Conservation (phyloP, 2,329 filamentous ascomycete genomes). For the Nemania abortiva region DNA sequence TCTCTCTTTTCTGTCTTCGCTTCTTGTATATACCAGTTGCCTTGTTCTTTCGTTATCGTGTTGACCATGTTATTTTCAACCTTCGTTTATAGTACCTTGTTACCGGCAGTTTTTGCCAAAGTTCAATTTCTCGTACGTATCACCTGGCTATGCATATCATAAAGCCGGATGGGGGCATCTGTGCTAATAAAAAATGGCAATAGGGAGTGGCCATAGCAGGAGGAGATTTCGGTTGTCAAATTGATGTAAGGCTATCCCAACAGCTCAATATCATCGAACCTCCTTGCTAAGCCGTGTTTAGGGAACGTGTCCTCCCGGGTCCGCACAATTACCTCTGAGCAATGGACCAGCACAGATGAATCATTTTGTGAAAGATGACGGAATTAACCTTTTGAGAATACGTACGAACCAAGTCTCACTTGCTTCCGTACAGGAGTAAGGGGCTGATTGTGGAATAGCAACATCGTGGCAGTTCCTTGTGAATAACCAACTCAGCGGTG, state of each 20-base stretch:
- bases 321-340: conserved; percentile 53
- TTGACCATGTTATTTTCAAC: conserved; percentile 48
- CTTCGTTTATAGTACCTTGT: conserved; percentile 41
- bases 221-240: conserved; percentile 62
- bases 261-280: neutral
- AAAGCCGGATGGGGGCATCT: neutral
- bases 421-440: neutral
- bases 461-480: conserved; percentile 72
- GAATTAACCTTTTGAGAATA: conserved; percentile 68
- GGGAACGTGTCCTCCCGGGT: conserved; percentile 55
- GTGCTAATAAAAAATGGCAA: conserved; percentile 20
- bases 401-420: conserved; percentile 50
- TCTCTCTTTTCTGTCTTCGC: conserved; percentile 9
- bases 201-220: conserved; percentile 61
- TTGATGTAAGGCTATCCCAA: conserved; percentile 53
- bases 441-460: conserved; percentile 47
- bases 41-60: conserved; percentile 37
- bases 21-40: conserved; percentile 37
- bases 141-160: neutral
- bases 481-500: conserved; percentile 63
- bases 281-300: conserved; percentile 39
- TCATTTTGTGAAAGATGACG: conserved; percentile 66
- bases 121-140: conserved; percentile 48
- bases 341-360: conserved; percentile 64
- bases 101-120: conserved; percentile 44